These are phyloP conservation scores for Tricholoma sp. DNA, from an alignment of 768 basidiomycete genomes.

Conservation along the genomic window DNA sequence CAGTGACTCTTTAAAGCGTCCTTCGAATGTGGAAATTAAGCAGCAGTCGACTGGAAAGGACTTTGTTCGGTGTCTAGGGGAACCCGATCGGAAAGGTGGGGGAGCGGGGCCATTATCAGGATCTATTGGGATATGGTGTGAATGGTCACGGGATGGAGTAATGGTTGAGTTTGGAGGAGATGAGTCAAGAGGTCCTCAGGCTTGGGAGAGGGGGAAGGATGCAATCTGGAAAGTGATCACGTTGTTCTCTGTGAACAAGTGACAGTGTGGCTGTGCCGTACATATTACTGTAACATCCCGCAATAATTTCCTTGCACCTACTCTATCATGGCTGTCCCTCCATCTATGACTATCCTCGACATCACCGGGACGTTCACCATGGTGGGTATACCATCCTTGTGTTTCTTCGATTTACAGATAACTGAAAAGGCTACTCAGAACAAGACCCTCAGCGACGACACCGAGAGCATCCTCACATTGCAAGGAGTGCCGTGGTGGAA, in stretches of 20 bases:
- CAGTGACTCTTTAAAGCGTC: conserved; percentile 30
- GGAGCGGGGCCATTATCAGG: conserved; percentile 80
- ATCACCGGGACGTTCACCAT: conserved; percentile 58
- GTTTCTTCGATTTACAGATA: neutral
- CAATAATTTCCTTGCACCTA: too few relatives aligned
- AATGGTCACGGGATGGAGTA: conserved; percentile 78
- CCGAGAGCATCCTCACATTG: conserved; percentile 58
- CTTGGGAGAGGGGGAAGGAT: conserved; percentile 84
- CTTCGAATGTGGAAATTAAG: conserved; percentile 37
- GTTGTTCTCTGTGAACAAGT: conserved; percentile 35
- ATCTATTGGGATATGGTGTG: conserved; percentile 90
- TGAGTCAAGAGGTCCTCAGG: conserved; percentile 72
- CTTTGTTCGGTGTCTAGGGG: conserved; percentile 70
- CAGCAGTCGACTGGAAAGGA: conserved; percentile 65
- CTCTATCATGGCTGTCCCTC: conserved; percentile 57
- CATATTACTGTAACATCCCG: too few relatives aligned
- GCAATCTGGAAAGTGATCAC: conserved; percentile 75
- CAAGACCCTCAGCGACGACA: conserved; percentile 56
- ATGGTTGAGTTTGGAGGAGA: conserved; percentile 86
- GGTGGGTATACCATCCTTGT: conserved; percentile 32
- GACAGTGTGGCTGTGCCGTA: neutral
- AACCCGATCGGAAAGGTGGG: conserved; percentile 89
- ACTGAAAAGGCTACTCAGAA: conserved; percentile 38
- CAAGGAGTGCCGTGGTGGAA: conserved; percentile 75
- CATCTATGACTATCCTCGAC: conserved; percentile 51